Base-by-base conservation (phyloP, 495 filamentous ascomycete species). In the Lentithecium fluviatile region DNA sequence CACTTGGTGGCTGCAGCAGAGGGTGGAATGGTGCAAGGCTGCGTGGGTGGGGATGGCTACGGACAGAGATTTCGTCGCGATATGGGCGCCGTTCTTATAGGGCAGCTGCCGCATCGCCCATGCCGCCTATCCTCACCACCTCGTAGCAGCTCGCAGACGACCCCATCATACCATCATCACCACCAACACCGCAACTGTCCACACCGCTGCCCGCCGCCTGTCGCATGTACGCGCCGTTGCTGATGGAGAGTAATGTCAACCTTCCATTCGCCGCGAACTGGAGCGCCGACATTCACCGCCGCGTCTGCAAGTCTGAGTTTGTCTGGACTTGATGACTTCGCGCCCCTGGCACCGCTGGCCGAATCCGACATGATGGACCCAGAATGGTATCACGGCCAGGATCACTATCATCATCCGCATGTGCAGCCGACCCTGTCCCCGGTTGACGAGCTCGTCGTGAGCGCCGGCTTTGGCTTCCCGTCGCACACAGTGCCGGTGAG, bases 181-280 rank as follows among this genome's bases (percentile, higher is more conserved):
- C 24, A 40, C 21, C 47, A 32, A 32, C 38, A 48, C 2, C 47
- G 12, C 15, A 1, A 46, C 49, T 15, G 32, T 13, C 8, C 42
- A 2, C 59, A 5, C 2, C 45, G 19, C 23, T 6, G 15, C 20
- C 23, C 23, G 36, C 23, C 17, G 36, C 23, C 20, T 21, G 47
- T 29, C 49, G 54, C 40, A 49, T 54, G 54, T 24, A n/a, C 24
- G 40, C 48, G 45, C 32, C 55, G 45, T 11, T 45, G 61, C 61
- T 64, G 38, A 64, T 64, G 61, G 61, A 64, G 61, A 64, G 61
- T 20, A 58, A 64, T 64, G 61, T 55, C 48, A 34, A 34, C 36
- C 19, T 64, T 53, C 29, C 29, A 53, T 40, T 17, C 13, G 21
- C 61, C 21, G 47, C 20, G 40, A 46, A 62, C 54, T 64, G 55